Evolutionary conservation across 805 yeast species (phyloP), one percentile per base, ranked within the genome.

Genomic region (Lipomyces spencermartinsiae): DNA sequence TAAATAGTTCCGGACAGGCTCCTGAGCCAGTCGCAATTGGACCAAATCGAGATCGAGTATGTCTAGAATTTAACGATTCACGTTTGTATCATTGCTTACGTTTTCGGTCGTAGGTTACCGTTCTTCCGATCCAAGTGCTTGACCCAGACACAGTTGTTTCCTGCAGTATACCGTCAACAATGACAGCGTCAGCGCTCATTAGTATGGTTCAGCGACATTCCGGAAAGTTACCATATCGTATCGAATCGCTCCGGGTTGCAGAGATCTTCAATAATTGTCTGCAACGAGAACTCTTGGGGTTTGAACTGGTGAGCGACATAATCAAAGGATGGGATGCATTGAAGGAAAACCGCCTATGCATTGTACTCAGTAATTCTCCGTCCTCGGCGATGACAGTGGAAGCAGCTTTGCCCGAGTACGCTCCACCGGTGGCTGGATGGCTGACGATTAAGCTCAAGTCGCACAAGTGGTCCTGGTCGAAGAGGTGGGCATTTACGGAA

Each of bases 191-290:
- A 10, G 62, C 67, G 46, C 39, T 67, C n/a, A 61, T 67, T 35
- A 58, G 57, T 4, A 37, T 61, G 7, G 65, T 56, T 9, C 69
- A 35, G 22, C 60, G 62, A 29, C 66, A 56, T 29, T 55, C 57
- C 4, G 37, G 57, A 29, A 34, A 39, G 34, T 29, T 34, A n/a
- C 53, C 63, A 29, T 33, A 46, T 61, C 25, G 46, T 43, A 59
- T 49, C 59, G 34, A 53, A 9, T 33, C 58, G 31, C 37, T 66
- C 55, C 77, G 75, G 67, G 67, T 70, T 73, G 73, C 60, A 58
- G 73, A 51, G 29, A 10, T 58, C 8, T 59, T 56, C 37, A 43
- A 16, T 19, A 46, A 63, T 33, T 25, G 43, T 4, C 34, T 67
- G n/a, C 51, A 51, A 16, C 62, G 70, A 8, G 67, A 61, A 16